A percentile compares a stretch with the other conserved stretches of the same genome.
These are phyloP conservation scores for Alternaria novae-zelandiae DNA, from an alignment of 2,329 filamentous ascomycete genomes.

Conservation along the genomic window DNA sequence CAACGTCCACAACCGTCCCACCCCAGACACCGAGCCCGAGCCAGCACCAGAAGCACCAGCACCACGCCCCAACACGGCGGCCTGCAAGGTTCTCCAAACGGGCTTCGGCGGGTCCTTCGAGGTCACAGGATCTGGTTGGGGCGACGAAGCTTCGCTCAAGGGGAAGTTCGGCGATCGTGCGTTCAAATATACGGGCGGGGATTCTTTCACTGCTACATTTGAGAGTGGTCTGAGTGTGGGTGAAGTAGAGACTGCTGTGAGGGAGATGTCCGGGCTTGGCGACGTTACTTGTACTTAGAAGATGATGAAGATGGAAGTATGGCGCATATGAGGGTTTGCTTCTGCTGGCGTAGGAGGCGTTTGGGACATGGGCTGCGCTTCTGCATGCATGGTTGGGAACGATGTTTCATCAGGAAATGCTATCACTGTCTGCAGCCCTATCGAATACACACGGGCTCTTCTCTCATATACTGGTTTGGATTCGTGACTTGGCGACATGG, in stretches of 20 bases:
- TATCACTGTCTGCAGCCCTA: neutral
- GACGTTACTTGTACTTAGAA: neutral
- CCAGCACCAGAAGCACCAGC: neutral
- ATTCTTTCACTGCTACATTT: neutral
- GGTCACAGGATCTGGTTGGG: neutral
- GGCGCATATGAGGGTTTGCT: neutral
- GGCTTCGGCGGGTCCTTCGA: rapidly evolving
- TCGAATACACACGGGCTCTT: neutral
- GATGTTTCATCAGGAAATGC: neutral
- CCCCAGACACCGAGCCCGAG: neutral
- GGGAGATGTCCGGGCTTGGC: neutral
- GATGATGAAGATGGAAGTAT: rapidly evolving
- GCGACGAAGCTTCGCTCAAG: neutral
- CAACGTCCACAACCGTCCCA: neutral
- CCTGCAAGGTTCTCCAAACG: rapidly evolving
- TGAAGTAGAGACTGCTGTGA: neutral
- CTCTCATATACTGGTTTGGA: neutral
- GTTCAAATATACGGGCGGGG: neutral
- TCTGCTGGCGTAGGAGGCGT: neutral
- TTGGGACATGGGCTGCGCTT: neutral
- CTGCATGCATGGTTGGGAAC: neutral
- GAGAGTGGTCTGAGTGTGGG: rapidly evolving
- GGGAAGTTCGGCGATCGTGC: neutral
- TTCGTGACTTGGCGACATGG: neutral
- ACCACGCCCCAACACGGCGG: neutral